These are phyloP conservation scores for Tulasnella sp. DNA, from an alignment of 768 basidiomycete genomes.

Conservation along the genomic window DNA sequence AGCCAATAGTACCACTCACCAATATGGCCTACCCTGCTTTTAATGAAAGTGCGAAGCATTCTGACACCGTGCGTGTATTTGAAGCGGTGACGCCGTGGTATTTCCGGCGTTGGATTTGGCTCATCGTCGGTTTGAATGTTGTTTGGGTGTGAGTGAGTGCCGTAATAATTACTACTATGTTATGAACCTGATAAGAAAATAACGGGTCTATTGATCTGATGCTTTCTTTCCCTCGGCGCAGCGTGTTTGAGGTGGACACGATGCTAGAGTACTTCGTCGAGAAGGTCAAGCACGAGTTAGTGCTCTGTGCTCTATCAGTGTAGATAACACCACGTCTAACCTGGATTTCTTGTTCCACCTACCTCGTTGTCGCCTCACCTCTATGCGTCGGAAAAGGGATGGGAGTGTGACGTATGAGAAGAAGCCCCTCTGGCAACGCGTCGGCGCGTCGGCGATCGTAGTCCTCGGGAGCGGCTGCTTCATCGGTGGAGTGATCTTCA, in stretches of 20 bases:
- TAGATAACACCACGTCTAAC: too few species aligned
- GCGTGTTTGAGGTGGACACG: constrained; percentile 10
- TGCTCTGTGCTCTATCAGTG: neutral
- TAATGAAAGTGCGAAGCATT: too few species aligned
- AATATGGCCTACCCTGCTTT: too few species aligned
- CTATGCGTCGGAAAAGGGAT: neutral
- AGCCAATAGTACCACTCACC: too few species aligned
- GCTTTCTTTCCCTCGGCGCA: neutral
- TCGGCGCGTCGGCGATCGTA: constrained; percentile 1
- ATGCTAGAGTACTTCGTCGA: constrained; percentile 10
- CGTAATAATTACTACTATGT: neutral
- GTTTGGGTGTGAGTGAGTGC: constrained; percentile 9
- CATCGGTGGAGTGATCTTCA: constrained; percentile 1
- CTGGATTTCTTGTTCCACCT: too few species aligned
- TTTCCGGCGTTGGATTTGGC: constrained; percentile 5
- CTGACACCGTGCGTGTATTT: neutral
- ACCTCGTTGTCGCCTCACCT: too few species aligned
- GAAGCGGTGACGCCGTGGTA: constrained; percentile 8
- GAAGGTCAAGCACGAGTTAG: constrained; percentile 7
- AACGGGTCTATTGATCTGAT: neutral
- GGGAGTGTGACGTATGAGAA: constrained; percentile 4
- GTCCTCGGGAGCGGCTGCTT: neutral
- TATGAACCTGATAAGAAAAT: neutral
- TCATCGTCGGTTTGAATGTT: constrained; percentile 3
- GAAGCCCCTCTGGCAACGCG: constrained; percentile 5